phyloP scores from a whole-genome alignment of 768 basidiomycete genomes.

The Solioccasus polychromus region DNA sequence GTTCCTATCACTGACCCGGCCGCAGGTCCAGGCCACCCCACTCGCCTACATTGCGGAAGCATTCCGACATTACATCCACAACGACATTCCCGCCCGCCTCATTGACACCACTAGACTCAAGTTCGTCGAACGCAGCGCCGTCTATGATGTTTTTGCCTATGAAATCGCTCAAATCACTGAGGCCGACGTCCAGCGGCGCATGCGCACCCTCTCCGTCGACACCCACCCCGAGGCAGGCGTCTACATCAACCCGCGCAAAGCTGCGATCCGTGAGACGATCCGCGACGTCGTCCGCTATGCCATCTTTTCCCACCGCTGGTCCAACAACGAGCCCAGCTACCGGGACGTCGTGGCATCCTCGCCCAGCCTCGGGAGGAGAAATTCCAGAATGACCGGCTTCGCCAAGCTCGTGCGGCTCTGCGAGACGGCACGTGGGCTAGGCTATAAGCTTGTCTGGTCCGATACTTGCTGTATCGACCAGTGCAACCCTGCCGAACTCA shows the following conservation, averaged over 20 bases:
- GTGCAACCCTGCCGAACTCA: slow-evolving; percentile 23
- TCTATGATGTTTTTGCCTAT: slow-evolving; percentile 17
- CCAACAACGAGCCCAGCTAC: slow-evolving; percentile 20
- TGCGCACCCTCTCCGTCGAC: background rate
- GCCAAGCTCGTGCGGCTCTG: slow-evolving; percentile 22
- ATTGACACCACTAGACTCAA: slow-evolving; percentile 21
- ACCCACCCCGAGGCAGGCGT: slow-evolving; percentile 10
- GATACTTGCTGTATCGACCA: slow-evolving; percentile 33
- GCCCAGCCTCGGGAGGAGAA: background rate
- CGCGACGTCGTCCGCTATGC: slow-evolving; percentile 20
- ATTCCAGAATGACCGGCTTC: slow-evolving; percentile 2
- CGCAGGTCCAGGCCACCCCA: too few species aligned
- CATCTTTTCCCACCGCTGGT: slow-evolving; percentile 28
- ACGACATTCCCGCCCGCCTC: slow-evolving; percentile 26
- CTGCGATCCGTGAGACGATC: slow-evolving; percentile 16
- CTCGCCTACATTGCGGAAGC: slow-evolving; percentile 3
- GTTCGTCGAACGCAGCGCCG: slow-evolving; percentile 20
- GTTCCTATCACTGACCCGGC: too few species aligned
- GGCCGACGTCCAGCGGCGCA: slow-evolving; percentile 8
- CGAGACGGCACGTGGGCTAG: slow-evolving; percentile 15
- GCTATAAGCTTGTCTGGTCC: slow-evolving; percentile 26
- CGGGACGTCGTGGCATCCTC: slow-evolving; percentile 7
- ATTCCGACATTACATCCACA: slow-evolving; percentile 22
- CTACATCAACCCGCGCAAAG: slow-evolving; percentile 13
- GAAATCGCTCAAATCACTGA: slow-evolving; percentile 19